A percentile compares a stretch with the other conserved stretches of the same genome.
phyloP scores from a whole-genome alignment of 2,329 filamentous ascomycete species.

The Aspergillus ruber region DNA sequence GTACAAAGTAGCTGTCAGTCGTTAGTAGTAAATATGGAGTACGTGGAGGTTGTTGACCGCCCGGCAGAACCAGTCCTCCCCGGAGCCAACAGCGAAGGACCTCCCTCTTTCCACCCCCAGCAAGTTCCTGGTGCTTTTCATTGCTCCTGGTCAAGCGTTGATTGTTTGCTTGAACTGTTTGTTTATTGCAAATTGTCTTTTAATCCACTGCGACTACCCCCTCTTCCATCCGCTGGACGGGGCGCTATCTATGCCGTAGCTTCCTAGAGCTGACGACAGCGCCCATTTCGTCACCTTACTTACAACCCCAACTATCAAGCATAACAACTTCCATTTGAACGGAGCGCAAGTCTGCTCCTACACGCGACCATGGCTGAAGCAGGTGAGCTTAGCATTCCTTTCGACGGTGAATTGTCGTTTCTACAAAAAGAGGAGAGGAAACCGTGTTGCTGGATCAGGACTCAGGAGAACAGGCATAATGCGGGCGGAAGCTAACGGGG shows the following conservation, averaged over 20 bases:
- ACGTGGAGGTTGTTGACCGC: conserved; percentile 7
- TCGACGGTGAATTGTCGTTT: not conserved
- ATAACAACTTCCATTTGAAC: conserved; percentile 4
- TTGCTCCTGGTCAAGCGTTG: not conserved
- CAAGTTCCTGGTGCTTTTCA: not conserved
- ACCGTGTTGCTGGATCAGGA: conserved; percentile 6
- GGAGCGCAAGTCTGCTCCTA: conserved; percentile 24
- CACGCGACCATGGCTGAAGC: conserved; percentile 28
- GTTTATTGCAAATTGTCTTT: too few relatives aligned
- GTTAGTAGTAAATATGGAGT: not conserved
- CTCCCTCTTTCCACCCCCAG: conserved; percentile 1
- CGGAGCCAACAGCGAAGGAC: not conserved
- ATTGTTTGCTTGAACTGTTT: too few relatives aligned
- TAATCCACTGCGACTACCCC: not conserved
- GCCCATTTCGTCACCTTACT: not conserved
- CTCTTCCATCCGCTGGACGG: not conserved
- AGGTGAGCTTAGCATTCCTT: conserved; percentile 16
- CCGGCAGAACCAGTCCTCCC: conserved; percentile 7
- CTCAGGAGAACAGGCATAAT: conserved; percentile 2
- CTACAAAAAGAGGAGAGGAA: conserved; percentile 11
- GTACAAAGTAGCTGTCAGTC: not conserved
- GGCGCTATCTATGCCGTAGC: not conserved
- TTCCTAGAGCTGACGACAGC: not conserved
- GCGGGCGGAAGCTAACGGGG: conserved; percentile 20
- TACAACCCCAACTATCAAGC: not conserved